A percentile compares a stretch with the other conserved stretches of the same genome.
These are phyloP conservation scores for Tolypocladium capitatum DNA, from an alignment of 2,329 filamentous ascomycete genomes.

Conservation along the genomic window DNA sequence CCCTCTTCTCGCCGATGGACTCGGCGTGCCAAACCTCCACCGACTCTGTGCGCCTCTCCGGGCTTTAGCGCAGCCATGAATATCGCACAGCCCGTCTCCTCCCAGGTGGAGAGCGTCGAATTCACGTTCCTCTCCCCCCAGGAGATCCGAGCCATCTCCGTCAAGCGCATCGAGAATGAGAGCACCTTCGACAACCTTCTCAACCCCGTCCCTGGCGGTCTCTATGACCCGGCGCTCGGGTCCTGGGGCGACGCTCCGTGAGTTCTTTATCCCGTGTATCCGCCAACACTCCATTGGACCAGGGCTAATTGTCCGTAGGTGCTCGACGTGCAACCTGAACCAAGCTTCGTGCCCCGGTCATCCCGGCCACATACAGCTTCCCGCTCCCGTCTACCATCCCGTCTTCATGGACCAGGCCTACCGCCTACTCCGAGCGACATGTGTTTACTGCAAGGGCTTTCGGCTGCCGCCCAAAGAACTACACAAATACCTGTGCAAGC, in stretches of 20 bases:
- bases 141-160: constrained; percentile 81
- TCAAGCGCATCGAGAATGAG: constrained; percentile 86
- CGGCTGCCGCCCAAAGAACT: constrained; percentile 65
- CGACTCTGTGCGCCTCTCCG: neutral
- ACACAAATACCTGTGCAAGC: constrained; percentile 69
- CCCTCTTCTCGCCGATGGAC: too few relatives aligned
- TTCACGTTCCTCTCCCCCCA: constrained; percentile 73
- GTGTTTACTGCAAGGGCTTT: constrained; percentile 80
- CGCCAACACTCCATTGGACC: constrained; percentile 2
- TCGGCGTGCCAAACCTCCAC: neutral
- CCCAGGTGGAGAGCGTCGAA: constrained; percentile 73
- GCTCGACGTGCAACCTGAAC: constrained; percentile 81
- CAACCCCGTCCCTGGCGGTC: constrained; percentile 77
- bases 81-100: constrained; percentile 69
- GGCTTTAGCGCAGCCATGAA: constrained; percentile 35
- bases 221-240: constrained; percentile 86
- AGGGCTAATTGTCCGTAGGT: constrained; percentile 36
- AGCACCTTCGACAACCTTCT: constrained; percentile 88
- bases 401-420: constrained; percentile 89
- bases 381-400: constrained; percentile 89
- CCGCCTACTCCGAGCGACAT: constrained; percentile 73
- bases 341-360: constrained; percentile 79
- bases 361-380: constrained; percentile 87
- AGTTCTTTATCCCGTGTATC: constrained; percentile 6
- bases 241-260: constrained; percentile 79